Base-by-base conservation (phyloP, 345 rosid species). In the Bruguiera parviflora region DNA sequence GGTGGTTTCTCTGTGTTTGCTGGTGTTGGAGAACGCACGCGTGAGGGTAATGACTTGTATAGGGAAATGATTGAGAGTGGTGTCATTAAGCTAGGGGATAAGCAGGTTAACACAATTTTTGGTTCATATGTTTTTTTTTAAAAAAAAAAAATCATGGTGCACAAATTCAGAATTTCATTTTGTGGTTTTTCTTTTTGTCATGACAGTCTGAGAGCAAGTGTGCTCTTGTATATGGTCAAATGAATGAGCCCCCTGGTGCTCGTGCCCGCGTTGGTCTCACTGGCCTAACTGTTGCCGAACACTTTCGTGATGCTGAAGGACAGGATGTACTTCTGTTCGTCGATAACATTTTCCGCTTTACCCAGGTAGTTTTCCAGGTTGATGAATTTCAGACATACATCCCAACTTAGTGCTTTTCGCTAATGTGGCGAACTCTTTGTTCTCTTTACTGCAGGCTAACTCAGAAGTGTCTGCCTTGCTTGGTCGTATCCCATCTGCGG, bases 1-100 rank as follows among this genome's bases (percentile, higher is more conserved):
- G 97, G 98, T 91, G 99, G 99, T 79, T 95, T 95, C 84, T 95
- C 99, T 3, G 98, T 92, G 72, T 95, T 95, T 84, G 98, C 98
- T 72, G 98, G 98, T 83, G 99, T 95, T 19, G 98, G 99, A 28
- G 98, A 95, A 61, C 89, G 98, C 53, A 95, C 99, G 25, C 92
- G 99, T 61, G 99, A 95, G 81, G 99, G 99, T 56, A 95, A 95
- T 83, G 99, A 95, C 83, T 77, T 95, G 86, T 95, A 95, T 84
- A 78, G 96, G 75, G 99, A 95, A 86, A 92, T 95, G 99, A 92
- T 95, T 71, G 99, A 95, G 81, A 90, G 98, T 85, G 98, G 98
- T 77, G 98, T 94, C 81, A 94, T 94, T 81, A 94, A 94, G 96
- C 96, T 94, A 64, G 98, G 95, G 32, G 98, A 94, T 31, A 88